phyloP scores from a whole-genome alignment of 2,329 filamentous ascomycete species.

The Pyricularia pennisetigena region DNA sequence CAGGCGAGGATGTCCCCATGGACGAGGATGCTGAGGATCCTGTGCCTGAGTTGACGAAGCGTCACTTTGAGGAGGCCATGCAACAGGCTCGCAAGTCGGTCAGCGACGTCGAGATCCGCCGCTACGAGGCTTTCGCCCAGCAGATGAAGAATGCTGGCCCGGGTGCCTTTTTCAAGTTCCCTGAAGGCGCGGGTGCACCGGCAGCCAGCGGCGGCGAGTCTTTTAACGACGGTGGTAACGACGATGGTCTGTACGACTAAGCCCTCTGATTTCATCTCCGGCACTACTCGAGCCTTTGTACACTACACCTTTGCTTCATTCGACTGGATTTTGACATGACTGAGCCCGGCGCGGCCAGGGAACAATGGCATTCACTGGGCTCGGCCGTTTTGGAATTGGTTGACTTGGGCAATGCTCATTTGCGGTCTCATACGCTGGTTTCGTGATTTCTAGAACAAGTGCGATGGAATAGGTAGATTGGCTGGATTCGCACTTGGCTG shows the following conservation, averaged over 20 bases:
- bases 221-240: conserved; percentile 82
- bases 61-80: conserved; percentile 99
- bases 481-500: neutral
- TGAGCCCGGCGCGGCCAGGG: neutral
- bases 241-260: conserved; percentile 97
- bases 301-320: neutral
- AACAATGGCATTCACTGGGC: neutral
- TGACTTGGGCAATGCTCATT: neutral
- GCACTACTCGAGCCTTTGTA: neutral
- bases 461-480: neutral
- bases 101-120: conserved; percentile 91
- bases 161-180: conserved; percentile 98
- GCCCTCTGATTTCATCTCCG: conserved; percentile 8
- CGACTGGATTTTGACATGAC: neutral
- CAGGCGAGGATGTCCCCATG: conserved; percentile 73
- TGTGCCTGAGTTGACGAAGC: conserved; percentile 89
- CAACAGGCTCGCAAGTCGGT: conserved; percentile 87
- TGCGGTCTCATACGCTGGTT: neutral
- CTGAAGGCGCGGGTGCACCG: conserved; percentile 60
- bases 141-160: conserved; percentile 98
- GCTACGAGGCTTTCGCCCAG: conserved; percentile 97
- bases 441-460: neutral
- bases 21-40: conserved; percentile 82
- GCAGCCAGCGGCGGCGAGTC: conserved; percentile 33
- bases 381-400: neutral